Evolutionary conservation across 2,329 filamentous ascomycete species (phyloP).

Genomic region (Cordyceps militaris): DNA sequence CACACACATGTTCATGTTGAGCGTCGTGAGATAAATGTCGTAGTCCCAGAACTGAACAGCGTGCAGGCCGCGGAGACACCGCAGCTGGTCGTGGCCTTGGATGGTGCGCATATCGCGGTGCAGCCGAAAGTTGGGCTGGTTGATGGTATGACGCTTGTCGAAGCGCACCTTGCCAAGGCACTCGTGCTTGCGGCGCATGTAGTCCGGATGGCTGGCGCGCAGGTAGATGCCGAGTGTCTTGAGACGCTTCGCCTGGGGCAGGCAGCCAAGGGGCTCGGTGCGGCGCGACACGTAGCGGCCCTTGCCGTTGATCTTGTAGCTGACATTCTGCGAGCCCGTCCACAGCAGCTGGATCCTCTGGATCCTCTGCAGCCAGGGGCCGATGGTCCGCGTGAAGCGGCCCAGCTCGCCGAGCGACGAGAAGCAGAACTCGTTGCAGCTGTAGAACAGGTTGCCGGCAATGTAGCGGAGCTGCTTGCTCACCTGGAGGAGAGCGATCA

Average conservation of each 20-base stretch:
- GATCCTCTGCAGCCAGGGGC: constrained; percentile 33
- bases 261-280: constrained; percentile 27
- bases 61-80: constrained; percentile 36
- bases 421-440: constrained; percentile 43
- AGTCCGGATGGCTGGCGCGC: constrained; percentile 26
- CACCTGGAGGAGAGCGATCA: constrained; percentile 34
- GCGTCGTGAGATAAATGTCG: constrained; percentile 17
- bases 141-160: constrained; percentile 23
- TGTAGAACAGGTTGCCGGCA: constrained; percentile 39
- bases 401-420: constrained; percentile 46
- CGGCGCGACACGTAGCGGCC: constrained; percentile 30
- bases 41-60: constrained; percentile 36
- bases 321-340: constrained; percentile 30
- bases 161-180: constrained; percentile 16
- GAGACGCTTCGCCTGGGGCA: constrained; percentile 32
- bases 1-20: constrained; percentile 13
- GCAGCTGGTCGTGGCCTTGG: constrained; percentile 39
- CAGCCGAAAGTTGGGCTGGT: constrained; percentile 34
- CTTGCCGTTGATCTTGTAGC: constrained; percentile 12
- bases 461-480: constrained; percentile 34
- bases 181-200: constrained; percentile 34
- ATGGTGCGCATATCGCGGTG: constrained; percentile 31
- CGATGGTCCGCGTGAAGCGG: constrained; percentile 38
- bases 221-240: constrained; percentile 34
- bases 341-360: constrained; percentile 39